Conservation (phyloP, 2,329 filamentous ascomycete species). For the Botrytis tulipae region DNA sequence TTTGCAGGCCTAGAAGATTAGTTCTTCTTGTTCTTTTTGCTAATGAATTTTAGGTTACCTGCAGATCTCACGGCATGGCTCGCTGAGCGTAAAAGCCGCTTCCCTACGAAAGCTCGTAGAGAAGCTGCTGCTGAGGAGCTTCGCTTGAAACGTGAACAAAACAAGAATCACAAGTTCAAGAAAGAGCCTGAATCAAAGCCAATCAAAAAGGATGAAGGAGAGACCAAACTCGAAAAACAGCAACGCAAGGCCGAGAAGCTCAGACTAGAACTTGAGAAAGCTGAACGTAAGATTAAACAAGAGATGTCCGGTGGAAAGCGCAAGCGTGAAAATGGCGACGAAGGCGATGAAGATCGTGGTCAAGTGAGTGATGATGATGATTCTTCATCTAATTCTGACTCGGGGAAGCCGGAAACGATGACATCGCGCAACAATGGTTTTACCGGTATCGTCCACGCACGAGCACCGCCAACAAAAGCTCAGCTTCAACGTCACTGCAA, state of each 20-base stretch:
- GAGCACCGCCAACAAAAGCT: conserved; percentile 52
- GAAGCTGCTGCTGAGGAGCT: conserved; percentile 59
- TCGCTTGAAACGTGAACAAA: conserved; percentile 37
- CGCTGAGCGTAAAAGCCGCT: conserved; percentile 74
- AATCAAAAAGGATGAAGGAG: conserved; percentile 50
- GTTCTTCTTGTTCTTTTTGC: conserved; percentile 33
- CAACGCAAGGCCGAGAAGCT: conserved; percentile 59
- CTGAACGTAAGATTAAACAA: conserved; percentile 50
- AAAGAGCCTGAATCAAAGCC: conserved; percentile 39
- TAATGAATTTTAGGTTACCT: conserved; percentile 39
- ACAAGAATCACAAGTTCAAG: conserved; percentile 31
- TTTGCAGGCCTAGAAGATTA: conserved; percentile 31
- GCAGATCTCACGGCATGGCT: conserved; percentile 78
- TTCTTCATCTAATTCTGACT: conserved; percentile 44
- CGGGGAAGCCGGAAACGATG: conserved; percentile 57
- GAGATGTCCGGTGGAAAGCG: conserved; percentile 59
- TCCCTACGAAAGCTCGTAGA: conserved; percentile 72
- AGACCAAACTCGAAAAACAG: conserved; percentile 52
- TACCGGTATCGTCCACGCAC: conserved; percentile 24
- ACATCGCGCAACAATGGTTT: conserved; percentile 46
- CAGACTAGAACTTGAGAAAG: conserved; percentile 63
- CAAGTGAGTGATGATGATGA: conserved; percentile 37
- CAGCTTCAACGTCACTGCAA: conserved; percentile 67
- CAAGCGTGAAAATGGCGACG: conserved; percentile 65
- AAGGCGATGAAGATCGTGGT: conserved; percentile 59